phyloP scores from a whole-genome alignment of 73 alveolate genomes.

The Paramecium caudatum region DNA sequence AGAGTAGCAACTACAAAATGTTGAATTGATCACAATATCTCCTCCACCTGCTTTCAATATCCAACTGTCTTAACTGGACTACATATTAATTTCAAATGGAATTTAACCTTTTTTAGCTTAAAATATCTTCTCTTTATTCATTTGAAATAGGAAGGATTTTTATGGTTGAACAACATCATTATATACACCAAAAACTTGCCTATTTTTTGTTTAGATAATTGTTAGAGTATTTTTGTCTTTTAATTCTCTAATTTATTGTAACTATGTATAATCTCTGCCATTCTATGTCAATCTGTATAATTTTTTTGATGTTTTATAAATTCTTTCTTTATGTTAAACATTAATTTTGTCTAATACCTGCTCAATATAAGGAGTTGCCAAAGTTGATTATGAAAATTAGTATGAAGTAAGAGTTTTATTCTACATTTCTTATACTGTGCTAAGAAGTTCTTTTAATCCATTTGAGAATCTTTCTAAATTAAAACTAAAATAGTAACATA shows the following conservation, averaged over 20 bases:
- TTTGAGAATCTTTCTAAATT: neutral
- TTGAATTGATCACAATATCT: neutral
- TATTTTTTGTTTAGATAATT: neutral
- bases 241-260: neutral
- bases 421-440: neutral
- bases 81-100: neutral
- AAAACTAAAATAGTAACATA: neutral
- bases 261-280: neutral
- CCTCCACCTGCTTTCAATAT: neutral
- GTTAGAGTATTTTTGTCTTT: neutral
- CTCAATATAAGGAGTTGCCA: neutral
- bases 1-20: neutral
- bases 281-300: neutral
- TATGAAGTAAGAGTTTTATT: neutral
- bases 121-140: slow-evolving; percentile 1
- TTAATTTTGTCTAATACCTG: neutral
- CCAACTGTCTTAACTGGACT: neutral
- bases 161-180: neutral
- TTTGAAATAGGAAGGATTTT: slow-evolving; percentile 10
- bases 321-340: neutral
- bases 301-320: neutral
- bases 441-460: neutral
- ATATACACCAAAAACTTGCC: neutral
- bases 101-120: neutral
- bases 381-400: neutral